These are phyloP conservation scores for Alternaria hordeiaustralica DNA, from an alignment of 2,329 filamentous ascomycete species.

Conservation along the genomic window DNA sequence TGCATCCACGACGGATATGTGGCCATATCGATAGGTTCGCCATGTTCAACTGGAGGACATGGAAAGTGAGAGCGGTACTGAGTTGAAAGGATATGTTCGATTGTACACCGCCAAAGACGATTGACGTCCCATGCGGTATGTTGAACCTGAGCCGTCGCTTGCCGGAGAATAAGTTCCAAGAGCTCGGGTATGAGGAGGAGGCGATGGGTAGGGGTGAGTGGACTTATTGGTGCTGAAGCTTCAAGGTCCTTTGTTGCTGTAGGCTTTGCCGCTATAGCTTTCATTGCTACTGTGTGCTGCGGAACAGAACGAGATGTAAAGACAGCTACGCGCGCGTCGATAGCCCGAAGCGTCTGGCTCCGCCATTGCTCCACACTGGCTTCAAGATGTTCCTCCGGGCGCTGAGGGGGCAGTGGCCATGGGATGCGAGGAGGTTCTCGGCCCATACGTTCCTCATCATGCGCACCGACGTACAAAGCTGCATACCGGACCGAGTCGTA, in stretches of 20 bases:
- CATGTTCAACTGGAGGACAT: neutral
- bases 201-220: neutral
- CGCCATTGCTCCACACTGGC: neutral
- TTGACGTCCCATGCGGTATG: neutral
- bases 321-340: neutral
- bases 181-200: conserved; percentile 1
- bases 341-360: neutral
- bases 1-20: neutral
- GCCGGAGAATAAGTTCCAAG: neutral
- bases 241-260: neutral
- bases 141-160: neutral
- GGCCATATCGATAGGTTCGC: neutral
- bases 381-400: neutral
- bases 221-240: neutral
- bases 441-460: neutral
- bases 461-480: neutral
- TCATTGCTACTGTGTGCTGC: neutral
- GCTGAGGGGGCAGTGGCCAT: neutral
- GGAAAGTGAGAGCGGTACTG: neutral
- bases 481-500: neutral
- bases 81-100: neutral
- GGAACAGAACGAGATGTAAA: neutral
- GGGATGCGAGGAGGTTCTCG: neutral
- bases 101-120: neutral
- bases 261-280: neutral